Evolutionary conservation across 768 basidiomycete genomes (phyloP), one percentile per base, ranked within the genome.

Genomic region (Leccinum subgranulosum): DNA sequence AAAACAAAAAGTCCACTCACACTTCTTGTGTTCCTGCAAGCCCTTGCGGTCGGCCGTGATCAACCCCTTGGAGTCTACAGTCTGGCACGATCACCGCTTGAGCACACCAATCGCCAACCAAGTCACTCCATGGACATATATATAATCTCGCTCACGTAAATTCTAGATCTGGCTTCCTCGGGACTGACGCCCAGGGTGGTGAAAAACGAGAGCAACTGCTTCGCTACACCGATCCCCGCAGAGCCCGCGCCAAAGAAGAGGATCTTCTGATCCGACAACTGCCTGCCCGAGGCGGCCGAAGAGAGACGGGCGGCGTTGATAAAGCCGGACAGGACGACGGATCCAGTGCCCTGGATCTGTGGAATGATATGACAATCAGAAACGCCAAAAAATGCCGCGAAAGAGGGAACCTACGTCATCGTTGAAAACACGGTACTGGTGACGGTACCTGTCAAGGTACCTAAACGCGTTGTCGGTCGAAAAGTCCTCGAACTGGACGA

Each of bases 401-500:
- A 43, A 8, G 36, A 14, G 19, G 45, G 49, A 53, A 72, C 84
- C 60, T 53, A 88, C 86, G 71, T 90, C 88, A 63, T 90, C 88
- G 64, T 88, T 88, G 76, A 88, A 88, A 56, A 83, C 81, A 55
- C 78, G 77, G 67, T 85, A 83, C 48, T 76, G 75, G 45, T 79
- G 65, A 51, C 83, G 78, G 74, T 84, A 88, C 61, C 79, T 75
- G 39, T 84, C 83, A 33, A 91, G 80, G 70, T 88, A 88, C 49
- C 81, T 76, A 77, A 90, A 91, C 3, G 89, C 90, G 52, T 87
- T 87, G 66, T 90, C 85, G 2, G 87, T 89, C 51, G 87, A 86
- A 68, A 88, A 92, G 67, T 91, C 84, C 60, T 86, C 86, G 59
- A 86, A 89, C 57, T 90, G 88, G n/a, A 90, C 80, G 61, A 89